These are phyloP conservation scores for Anastatica hierochuntica DNA, from an alignment of 345 rosid genomes.

Conservation along the genomic window DNA sequence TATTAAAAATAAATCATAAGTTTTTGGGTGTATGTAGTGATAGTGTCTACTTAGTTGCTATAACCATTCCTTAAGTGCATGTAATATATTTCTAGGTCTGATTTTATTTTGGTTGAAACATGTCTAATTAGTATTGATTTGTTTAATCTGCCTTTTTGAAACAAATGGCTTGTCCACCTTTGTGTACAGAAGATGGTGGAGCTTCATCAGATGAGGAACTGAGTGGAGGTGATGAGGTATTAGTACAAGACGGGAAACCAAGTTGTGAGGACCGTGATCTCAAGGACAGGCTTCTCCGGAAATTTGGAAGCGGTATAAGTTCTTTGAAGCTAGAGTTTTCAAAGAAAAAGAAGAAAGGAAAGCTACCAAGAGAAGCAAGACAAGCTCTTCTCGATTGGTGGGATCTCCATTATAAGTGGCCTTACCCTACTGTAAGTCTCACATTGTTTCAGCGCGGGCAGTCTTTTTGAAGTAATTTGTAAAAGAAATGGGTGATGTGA, in stretches of 20 bases:
- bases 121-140: too few species aligned
- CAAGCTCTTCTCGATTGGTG: slow-evolving; percentile 77
- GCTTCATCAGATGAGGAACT: slow-evolving; percentile 62
- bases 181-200: slow-evolving; percentile 42
- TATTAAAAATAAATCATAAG: too few species aligned
- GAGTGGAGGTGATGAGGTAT: slow-evolving; percentile 57
- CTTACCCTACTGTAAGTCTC: slow-evolving; percentile 66
- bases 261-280: slow-evolving; percentile 53
- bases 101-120: too few species aligned
- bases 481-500: too few species aligned
- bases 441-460: neutral
- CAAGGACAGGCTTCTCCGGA: slow-evolving; percentile 49
- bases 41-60: too few species aligned
- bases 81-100: too few species aligned
- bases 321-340: slow-evolving; percentile 70
- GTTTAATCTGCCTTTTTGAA: too few species aligned
- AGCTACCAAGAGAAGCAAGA: slow-evolving; percentile 75
- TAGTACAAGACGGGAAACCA: slow-evolving; percentile 35
- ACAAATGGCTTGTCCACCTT: neutral
- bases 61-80: too few species aligned
- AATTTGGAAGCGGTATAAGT: slow-evolving; percentile 63
- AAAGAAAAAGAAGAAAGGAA: slow-evolving; percentile 86
- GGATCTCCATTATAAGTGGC: slow-evolving; percentile 78
- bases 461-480: too few species aligned
- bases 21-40: too few species aligned